Evolutionary conservation across 2,329 filamentous ascomycete species (phyloP).

Genomic region (Monilinia laxa): DNA sequence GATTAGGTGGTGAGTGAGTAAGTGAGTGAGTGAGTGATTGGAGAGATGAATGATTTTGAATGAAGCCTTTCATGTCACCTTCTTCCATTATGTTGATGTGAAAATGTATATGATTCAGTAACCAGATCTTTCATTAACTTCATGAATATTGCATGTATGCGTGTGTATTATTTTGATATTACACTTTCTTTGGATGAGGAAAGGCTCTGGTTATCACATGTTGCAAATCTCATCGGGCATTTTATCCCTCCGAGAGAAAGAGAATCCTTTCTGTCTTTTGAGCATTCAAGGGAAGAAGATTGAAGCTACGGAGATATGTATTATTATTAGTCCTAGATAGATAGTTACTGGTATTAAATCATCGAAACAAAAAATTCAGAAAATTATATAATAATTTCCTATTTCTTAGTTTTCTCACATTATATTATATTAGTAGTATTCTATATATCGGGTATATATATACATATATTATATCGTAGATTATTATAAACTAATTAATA

Average conservation of each 20-base stretch:
- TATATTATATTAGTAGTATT: background rate
- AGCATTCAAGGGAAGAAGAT: background rate
- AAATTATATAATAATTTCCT: slow-evolving; percentile 8
- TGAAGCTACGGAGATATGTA: slow-evolving; percentile 18
- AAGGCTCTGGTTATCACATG: background rate
- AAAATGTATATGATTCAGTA: too few species aligned
- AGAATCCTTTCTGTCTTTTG: background rate
- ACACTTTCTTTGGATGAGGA: background rate
- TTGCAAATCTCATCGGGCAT: slow-evolving; percentile 7
- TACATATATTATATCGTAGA: too few species aligned
- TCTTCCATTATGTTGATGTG: too few species aligned
- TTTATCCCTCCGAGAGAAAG: background rate
- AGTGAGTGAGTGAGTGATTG: background rate
- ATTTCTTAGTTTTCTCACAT: slow-evolving; percentile 14
- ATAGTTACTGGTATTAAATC: background rate
- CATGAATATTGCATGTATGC: too few species aligned
- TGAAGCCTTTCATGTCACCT: too few species aligned
- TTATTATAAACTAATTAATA: too few species aligned
- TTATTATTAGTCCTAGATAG: background rate
- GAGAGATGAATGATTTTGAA: too few species aligned
- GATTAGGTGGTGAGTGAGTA: too few species aligned
- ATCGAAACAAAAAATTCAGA: slow-evolving; percentile 6
- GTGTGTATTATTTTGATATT: background rate
- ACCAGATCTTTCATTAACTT: too few species aligned
- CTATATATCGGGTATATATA: too few species aligned